Percentiles rank a stretch among this genome's conserved stretches.
These are phyloP conservation scores for Ascochyta pisi DNA, from an alignment of 2,329 filamentous ascomycete species.

Conservation along the genomic window DNA sequence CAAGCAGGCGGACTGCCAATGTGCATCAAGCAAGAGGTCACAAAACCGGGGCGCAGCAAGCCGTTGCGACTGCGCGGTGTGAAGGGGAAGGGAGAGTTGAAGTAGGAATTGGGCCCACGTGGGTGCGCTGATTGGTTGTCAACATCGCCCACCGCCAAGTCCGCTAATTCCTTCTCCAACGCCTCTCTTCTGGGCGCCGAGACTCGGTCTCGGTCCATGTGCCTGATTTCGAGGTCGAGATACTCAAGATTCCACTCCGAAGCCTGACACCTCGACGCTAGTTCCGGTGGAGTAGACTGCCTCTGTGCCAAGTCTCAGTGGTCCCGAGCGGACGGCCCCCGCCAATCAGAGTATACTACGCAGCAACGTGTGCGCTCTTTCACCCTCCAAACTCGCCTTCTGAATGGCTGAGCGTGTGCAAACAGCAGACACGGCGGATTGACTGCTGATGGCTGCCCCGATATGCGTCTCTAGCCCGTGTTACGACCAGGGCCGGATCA, in stretches of 20 bases:
- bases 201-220: constrained; percentile 13
- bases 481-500: constrained; percentile 21
- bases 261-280: constrained; percentile 16
- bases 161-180: constrained; percentile 11
- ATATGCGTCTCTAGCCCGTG: constrained; percentile 17
- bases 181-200: constrained; percentile 16
- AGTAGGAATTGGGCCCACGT: constrained; percentile 12
- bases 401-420: constrained; percentile 20
- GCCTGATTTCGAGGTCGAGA: constrained; percentile 10
- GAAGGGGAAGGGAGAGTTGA: constrained; percentile 5
- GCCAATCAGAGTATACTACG: constrained; percentile 22
- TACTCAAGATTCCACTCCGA: constrained; percentile 20
- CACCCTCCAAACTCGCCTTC: constrained; percentile 12
- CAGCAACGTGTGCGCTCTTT: constrained; percentile 26
- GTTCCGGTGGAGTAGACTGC: constrained; percentile 9
- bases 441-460: constrained; percentile 17
- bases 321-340: constrained; percentile 6
- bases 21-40: constrained; percentile 9
- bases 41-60: constrained; percentile 12
- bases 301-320: constrained; percentile 15
- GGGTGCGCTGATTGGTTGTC: constrained; percentile 18
- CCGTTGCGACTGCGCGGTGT: background rate
- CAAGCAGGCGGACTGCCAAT: constrained; percentile 14
- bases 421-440: constrained; percentile 15
- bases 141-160: constrained; percentile 9